These are phyloP conservation scores for Hymenoscyphus fraxineus DNA, from an alignment of 2,329 filamentous ascomycete species.

Conservation along the genomic window DNA sequence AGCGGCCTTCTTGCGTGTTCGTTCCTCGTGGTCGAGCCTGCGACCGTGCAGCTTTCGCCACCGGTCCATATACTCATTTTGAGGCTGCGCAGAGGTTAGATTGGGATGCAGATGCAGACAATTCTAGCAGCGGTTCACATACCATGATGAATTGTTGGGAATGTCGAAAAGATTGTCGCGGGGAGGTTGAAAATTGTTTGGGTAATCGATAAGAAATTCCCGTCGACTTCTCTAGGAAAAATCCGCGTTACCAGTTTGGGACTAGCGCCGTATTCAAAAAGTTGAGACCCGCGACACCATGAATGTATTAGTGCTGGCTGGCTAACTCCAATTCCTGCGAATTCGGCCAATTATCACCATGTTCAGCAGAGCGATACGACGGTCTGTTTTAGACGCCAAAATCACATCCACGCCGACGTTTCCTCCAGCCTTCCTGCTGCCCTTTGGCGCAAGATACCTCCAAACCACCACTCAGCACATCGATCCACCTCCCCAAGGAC, in stretches of 20 bases:
- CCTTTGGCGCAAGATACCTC: slow-evolving; percentile 42
- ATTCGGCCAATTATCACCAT: slow-evolving; percentile 21
- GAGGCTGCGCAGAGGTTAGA: slow-evolving; percentile 51
- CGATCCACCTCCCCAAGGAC: slow-evolving; percentile 34
- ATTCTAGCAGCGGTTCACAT: slow-evolving; percentile 1
- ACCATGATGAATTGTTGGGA: slow-evolving; percentile 23
- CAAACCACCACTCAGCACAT: slow-evolving; percentile 49
- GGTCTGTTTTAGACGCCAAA: slow-evolving; percentile 60
- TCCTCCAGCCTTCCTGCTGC: slow-evolving; percentile 50
- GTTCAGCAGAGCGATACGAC: slow-evolving; percentile 51
- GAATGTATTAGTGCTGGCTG: not conserved
- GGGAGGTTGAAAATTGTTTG: slow-evolving; percentile 15
- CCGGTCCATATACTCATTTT: slow-evolving; percentile 82
- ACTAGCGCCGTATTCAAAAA: slow-evolving; percentile 4
- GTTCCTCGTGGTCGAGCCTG: slow-evolving; percentile 58
- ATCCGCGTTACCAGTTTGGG: slow-evolving; percentile 2
- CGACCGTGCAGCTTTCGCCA: slow-evolving; percentile 64
- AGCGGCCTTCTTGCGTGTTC: slow-evolving; percentile 78
- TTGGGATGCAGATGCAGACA: slow-evolving; percentile 29
- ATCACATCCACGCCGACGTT: slow-evolving; percentile 36
- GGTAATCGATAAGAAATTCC: slow-evolving; percentile 12
- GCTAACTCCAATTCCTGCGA: not conserved
- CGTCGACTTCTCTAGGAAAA: not conserved
- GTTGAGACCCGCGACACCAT: slow-evolving; percentile 3
- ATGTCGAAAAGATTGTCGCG: slow-evolving; percentile 17